Base-by-base conservation (phyloP, 2,329 filamentous ascomycete genomes). In the Trichoderma aggressivum region DNA sequence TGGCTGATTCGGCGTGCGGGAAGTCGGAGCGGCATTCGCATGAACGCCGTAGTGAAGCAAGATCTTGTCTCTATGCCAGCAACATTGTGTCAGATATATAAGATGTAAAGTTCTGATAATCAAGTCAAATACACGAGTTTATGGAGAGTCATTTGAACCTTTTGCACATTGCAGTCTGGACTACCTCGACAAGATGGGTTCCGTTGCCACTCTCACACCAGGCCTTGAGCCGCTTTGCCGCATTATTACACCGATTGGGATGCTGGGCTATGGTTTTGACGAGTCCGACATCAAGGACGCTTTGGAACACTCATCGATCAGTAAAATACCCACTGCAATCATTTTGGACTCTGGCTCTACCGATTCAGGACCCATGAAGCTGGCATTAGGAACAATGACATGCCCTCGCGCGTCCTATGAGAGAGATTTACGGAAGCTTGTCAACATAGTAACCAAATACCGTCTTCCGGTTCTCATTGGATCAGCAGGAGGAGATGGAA, bases 311-410 rank as follows among this genome's bases (percentile, higher is more conserved):
- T 62, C 60, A 14, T 26, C 30, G 36, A 39, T n/a, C 16, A 47
- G 36, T n/a, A 26, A 26, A n/a, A 30, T 30, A 30, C 81, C 81
- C 0, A 78, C 78, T 0, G 79, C 79, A 16, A 78, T 81, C 8
- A 79, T 81, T n/a, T 68, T 81, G 1, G 80, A 81, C 61, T 79
- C 78, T 0, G 80, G 80, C 0, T 81, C 79, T 0, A 81, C 80
- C 1, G 80, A 81, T 50, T 78, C 78, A 18, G 80, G 80, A 0
- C 83, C 83, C 0, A 76, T 80, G n/a, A 50, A 50, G 43, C 2
- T 50, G 43, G 43, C 43, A 3, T 12, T 50, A 1, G 43, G 43
- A 12, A 50, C 43, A 21, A 50, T 4, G 43, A 50, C 43, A 8
- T 50, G 43, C 43, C 43, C 43, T 50, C 43, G 7, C 43, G 43